A percentile compares a stretch with the other conserved stretches of the same genome.
Conservation (phyloP, 345 rosid genomes). For the Linum trigynum region DNA sequence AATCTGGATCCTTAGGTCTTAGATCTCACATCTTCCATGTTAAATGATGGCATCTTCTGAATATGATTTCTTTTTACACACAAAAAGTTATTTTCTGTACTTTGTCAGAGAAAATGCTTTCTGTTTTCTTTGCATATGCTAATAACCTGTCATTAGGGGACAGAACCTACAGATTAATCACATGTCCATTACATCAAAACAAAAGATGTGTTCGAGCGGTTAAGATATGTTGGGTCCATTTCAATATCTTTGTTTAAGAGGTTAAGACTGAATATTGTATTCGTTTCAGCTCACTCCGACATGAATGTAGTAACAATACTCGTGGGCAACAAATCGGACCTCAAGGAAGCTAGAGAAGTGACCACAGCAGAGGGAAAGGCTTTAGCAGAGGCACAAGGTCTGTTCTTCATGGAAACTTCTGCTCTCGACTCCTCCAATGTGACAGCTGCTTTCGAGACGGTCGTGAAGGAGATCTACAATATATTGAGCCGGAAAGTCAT, state of each 20-base stretch:
- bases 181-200: not conserved
- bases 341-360: conserved; percentile 14
- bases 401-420: conserved; percentile 16
- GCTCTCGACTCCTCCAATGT: conserved; percentile 16
- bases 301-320: conserved; percentile 13
- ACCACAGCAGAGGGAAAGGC: conserved; percentile 13
- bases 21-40: not conserved
- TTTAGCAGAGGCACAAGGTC: conserved; percentile 15
- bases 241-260: no score
- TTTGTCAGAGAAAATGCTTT: not conserved
- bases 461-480: conserved; percentile 15
- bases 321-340: conserved; percentile 16
- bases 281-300: conserved; percentile 15
- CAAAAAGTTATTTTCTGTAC: not conserved
- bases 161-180: not conserved
- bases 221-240: no score
- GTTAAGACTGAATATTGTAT: not conserved
- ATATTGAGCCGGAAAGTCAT: conserved; percentile 13
- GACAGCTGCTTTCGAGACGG: conserved; percentile 9
- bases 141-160: not conserved
- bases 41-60: not conserved
- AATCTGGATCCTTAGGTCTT: not conserved
- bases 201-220: no score
- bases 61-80: not conserved
- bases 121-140: not conserved